Conservation (phyloP, 2,329 filamentous ascomycete species). For the Colletotrichum neosansevieriae region DNA sequence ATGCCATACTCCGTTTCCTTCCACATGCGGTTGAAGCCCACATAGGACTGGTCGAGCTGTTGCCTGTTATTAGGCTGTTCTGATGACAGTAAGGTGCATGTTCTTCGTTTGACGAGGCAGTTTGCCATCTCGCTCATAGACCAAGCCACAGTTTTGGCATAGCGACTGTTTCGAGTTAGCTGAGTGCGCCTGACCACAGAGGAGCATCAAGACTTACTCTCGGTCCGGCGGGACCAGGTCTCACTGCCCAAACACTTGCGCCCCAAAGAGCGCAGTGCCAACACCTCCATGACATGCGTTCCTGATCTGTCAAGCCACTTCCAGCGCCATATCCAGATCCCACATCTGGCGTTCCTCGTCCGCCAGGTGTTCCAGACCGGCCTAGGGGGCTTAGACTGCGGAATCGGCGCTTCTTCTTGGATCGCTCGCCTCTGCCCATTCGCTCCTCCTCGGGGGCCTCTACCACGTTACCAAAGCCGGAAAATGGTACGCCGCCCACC, state of each 20-base stretch:
- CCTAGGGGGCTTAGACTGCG: conserved; percentile 86
- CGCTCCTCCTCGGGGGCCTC: conserved; percentile 75
- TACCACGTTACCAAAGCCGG: conserved; percentile 62
- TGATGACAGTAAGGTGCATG: conserved; percentile 39
- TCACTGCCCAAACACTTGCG: conserved; percentile 91
- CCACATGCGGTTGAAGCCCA: background rate
- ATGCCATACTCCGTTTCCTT: background rate
- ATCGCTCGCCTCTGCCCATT: conserved; percentile 91
- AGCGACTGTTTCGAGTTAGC: conserved; percentile 70
- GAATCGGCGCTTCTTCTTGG: conserved; percentile 95
- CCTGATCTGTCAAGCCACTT: conserved; percentile 77
- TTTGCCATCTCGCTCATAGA: conserved; percentile 88
- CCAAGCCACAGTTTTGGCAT: conserved; percentile 91
- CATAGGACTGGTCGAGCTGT: background rate
- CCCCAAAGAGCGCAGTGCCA: conserved; percentile 90
- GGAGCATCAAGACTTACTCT: conserved; percentile 70
- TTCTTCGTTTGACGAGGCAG: conserved; percentile 64
- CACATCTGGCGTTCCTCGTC: conserved; percentile 84
- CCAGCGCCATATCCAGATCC: conserved; percentile 77
- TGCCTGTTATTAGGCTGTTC: conserved; percentile 23
- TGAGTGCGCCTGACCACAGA: conserved; percentile 41
- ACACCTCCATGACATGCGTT: conserved; percentile 88
- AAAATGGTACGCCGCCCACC: conserved; percentile 77
- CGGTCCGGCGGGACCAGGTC: conserved; percentile 87
- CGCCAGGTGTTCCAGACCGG: conserved; percentile 75